Evolutionary conservation across 78 protist genomes (phyloP), one percentile per base, ranked within the genome.

Genomic region (Dictyostelium capitatum): DNA sequence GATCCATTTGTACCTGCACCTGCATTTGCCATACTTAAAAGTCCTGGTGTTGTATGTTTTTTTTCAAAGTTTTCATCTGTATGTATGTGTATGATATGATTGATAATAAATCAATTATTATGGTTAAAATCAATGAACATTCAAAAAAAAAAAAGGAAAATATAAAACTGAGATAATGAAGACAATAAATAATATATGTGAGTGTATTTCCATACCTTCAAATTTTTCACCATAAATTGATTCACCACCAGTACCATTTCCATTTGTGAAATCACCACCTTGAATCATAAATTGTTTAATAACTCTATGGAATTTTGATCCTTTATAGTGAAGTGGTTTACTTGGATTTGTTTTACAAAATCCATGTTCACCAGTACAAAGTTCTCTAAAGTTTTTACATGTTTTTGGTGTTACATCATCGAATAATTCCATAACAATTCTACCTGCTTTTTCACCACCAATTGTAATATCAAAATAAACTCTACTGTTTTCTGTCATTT

Each of bases 191-290:
- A 23, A 74, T 47, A n/a, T 50, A 8, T 20, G n/a, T 19, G 19
- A 6, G 11, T 17, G 3, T 74, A 47, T 50, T 74, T 19, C 4
- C 10, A n/a, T 54, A 84, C 91, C 98, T 32, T 89, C 97, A 73
- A 98, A 98, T 81, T 83, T 85, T 79, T 50, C 96, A 54, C 99
- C 99, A 90, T 97, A 98, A 92, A 98, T 98, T 80, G 99, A 97
- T 95, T 98, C 96, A 25, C 99, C 99, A n/a, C 99, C 99, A 19
- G 98, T 96, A 30, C 99, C 99, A 59, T 98, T 92, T 41, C 94
- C 95, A 12, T 64, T 51, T 25, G 99, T 97, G 82, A 98, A 96
- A 92, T 98, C 99, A 72, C 96, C 96, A 82, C 96, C 96, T 73
- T 92, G 96, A 73, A 97, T 75, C 99, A 98, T 98, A 89, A 99